A percentile compares a stretch with the other conserved stretches of the same genome.
Conservation (phyloP, 306 rosid genomes). For the Cicer yamashitae region DNA sequence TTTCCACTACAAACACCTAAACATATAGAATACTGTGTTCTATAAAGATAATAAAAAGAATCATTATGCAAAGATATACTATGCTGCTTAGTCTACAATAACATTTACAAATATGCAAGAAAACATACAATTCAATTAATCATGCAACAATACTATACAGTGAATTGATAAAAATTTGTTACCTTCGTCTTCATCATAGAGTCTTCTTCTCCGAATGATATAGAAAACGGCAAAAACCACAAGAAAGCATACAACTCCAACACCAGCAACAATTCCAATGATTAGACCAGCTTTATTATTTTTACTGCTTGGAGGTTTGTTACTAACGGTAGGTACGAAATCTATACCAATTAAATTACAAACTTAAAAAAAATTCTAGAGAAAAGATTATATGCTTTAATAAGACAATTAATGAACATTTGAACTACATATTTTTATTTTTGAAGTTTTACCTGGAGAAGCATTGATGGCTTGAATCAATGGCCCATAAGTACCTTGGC, state of each 20-base stretch:
- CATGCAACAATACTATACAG: background rate
- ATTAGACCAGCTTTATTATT: slow-evolving; percentile 60
- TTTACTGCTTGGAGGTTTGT: slow-evolving; percentile 55
- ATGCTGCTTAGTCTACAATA: slow-evolving; percentile 15
- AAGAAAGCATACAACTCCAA: slow-evolving; percentile 55
- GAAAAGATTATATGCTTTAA: background rate
- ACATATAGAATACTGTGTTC: background rate
- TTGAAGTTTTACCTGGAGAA: slow-evolving; percentile 62
- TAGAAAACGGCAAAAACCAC: slow-evolving; percentile 44
- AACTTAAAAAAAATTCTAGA: background rate
- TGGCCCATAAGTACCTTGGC: slow-evolving; percentile 74
- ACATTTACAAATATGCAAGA: background rate
- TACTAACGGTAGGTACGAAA: slow-evolving; percentile 64
- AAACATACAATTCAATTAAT: slow-evolving; percentile 6
- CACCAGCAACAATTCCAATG: slow-evolving; percentile 70
- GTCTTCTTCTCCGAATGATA: slow-evolving; percentile 57
- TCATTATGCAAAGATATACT: background rate
- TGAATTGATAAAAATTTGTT: slow-evolving; percentile 18
- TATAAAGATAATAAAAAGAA: background rate
- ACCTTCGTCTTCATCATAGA: slow-evolving; percentile 60
- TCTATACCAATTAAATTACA: slow-evolving; percentile 50
- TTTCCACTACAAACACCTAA: background rate
- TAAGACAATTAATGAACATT: slow-evolving; percentile 22
- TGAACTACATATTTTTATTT: background rate
- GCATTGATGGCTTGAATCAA: slow-evolving; percentile 77